A percentile compares a stretch with the other conserved stretches of the same genome.
Conservation (phyloP, 768 basidiomycete species). For the Agaricus subrufescens region DNA sequence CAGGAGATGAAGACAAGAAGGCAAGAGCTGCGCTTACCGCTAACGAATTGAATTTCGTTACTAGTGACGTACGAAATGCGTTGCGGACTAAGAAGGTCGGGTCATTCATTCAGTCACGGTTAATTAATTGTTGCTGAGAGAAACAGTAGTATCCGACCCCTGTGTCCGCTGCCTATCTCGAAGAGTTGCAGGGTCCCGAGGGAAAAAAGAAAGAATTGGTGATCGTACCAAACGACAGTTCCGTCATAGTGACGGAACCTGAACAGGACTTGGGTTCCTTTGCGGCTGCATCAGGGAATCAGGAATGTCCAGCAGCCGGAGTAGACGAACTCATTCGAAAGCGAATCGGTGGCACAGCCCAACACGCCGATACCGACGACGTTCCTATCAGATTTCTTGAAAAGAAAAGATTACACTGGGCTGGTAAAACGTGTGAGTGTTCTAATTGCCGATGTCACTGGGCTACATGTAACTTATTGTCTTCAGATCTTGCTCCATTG, state of each 20-base stretch:
- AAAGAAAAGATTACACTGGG: slow-evolving; percentile 86
- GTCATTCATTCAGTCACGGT: not conserved
- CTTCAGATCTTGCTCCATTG: slow-evolving; percentile 52
- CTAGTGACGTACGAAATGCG: slow-evolving; percentile 50
- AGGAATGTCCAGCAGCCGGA: not conserved
- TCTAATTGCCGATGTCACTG: not conserved
- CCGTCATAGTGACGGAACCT: slow-evolving; percentile 32
- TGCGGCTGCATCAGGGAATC: slow-evolving; percentile 10
- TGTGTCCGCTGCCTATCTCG: slow-evolving; percentile 21
- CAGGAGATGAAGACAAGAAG: slow-evolving; percentile 57
- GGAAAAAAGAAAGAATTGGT: slow-evolving; percentile 19
- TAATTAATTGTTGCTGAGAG: not conserved
- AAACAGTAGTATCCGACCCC: slow-evolving; percentile 10
- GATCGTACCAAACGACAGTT: slow-evolving; percentile 16
- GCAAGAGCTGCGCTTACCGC: slow-evolving; percentile 38
- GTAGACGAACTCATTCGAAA: slow-evolving; percentile 23
- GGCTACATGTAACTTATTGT: not conserved
- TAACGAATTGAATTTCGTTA: slow-evolving; percentile 68
- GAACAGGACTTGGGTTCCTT: slow-evolving; percentile 30
- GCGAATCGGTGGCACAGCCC: slow-evolving; percentile 30
- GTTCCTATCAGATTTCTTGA: slow-evolving; percentile 68
- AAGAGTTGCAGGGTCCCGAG: slow-evolving; percentile 33
- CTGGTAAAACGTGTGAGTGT: slow-evolving; percentile 74
- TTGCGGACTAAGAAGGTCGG: slow-evolving; percentile 67
- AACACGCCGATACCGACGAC: slow-evolving; percentile 55